Evolutionary conservation across 1,284 basidiomycete species (phyloP), one percentile per base, ranked within the genome.

Genomic region (Ceraceosorus guamensis): DNA sequence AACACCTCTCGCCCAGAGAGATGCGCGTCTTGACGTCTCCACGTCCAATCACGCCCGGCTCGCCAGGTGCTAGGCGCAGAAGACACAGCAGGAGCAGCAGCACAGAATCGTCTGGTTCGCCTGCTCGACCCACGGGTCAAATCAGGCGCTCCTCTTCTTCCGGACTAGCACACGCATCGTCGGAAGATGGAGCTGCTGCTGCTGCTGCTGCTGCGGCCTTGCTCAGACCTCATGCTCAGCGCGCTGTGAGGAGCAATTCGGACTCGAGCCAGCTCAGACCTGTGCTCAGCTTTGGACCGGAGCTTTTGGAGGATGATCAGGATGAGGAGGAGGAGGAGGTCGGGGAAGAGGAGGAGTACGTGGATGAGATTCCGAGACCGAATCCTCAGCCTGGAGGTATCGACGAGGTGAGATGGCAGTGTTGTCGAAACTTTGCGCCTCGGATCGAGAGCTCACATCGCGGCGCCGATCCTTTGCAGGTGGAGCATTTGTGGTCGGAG

Each of bases 1-100:
- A 75, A 46, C 67, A 73, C 50, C 55, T 75, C 37, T 66, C 63
- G 32, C 73, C 73, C 8, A 66, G 67, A 39, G 73, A 73, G 46
- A 75, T 75, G 71, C 62, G 61, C 3, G 61, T 63, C 44, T 61
- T 75, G 4, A 50, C 63, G 0, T 61, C 63, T 6, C 39, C 46
- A 11, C 43, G 52, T 1, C 50, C 59, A 0, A 18, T 56, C 2
- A 35, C 53, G 18, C 39, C 39, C 1, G 60, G 59, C 2, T 52
- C 63, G 2, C 63, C 65, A 0, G 55, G 55, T 3, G 61, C 60
- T 16, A 59, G 58, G 4, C 18, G 61, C 13, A 51, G 61, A 11
- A 56, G 55, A 13, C 61, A 60, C n/a, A 65, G 59, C 24, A 51
- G 61, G 13, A 56, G 55, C 11, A 61, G 61, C n/a, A 65, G 59